Base-by-base conservation (phyloP, 345 rosid genomes). In the Cardamine occulta region DNA sequence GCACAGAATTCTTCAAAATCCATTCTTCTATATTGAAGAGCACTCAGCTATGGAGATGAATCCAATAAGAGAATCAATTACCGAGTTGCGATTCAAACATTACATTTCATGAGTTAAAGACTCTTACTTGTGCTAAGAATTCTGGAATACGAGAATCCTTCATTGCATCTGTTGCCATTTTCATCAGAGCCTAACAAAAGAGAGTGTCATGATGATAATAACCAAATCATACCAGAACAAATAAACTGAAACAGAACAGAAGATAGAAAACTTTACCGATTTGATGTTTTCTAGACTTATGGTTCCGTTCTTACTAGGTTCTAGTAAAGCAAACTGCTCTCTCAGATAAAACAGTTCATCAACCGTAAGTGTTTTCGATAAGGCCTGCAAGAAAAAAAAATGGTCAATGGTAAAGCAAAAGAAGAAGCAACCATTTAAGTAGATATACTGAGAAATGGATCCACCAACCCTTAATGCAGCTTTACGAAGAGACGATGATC, bases 1-100 rank as follows among this genome's bases (percentile, higher is more conserved):
- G 96, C 96, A 82, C 97, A 89, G 80, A 91, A 93, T 78, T 93
- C 98, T 55, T 89, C 98, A 74, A 91, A 93, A 60, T 91, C 93
- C 96, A 93, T 93, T 72, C 93, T 83, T 82, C 96, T 85, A 73
- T 89, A 90, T 75, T 90, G 93, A 82, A 95, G 97, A 63, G 91
- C 84, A 82, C 84, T 86, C 71, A 95, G 90, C 99, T 95, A 80
- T 8, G 70, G 55, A 44, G 52, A 66, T 39, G 44, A 14, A 14
- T 48, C 66, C 53, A 68, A 48, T 15, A 34, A 17, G 21, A 58
- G 4, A 32, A 26, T 29, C 35, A 47, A 31, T 29, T 39, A 19
- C 29, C 17, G 54, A 24, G 19, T 60, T 31, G 31, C 4, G 3
- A 53, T 40, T 49, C 13, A 62, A 79, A 61, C 45, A 45, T 11